phyloP scores from a whole-genome alignment of 1,139 yeast species.

The Hemisphaericaspora subhashii region DNA sequence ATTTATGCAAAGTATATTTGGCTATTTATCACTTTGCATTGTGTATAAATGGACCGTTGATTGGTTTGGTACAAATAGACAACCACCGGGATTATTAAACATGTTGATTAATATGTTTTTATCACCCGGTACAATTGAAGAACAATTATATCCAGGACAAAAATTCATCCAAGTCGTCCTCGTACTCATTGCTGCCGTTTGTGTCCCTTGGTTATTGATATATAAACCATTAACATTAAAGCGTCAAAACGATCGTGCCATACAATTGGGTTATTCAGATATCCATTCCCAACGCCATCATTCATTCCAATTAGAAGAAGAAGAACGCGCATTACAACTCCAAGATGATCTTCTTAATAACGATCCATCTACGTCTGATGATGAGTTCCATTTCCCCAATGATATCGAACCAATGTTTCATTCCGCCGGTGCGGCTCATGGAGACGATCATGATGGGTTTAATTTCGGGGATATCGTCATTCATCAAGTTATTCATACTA shows the following conservation, averaged over 20 bases:
- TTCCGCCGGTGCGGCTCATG: conserved; percentile 27
- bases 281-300: conserved; percentile 35
- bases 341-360: conserved; percentile 23
- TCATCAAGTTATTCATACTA: conserved; percentile 97
- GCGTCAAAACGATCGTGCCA: conserved; percentile 34
- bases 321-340: conserved; percentile 31
- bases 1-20: conserved; percentile 95
- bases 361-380: conserved; percentile 26
- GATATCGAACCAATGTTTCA: conserved; percentile 47
- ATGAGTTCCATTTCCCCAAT: conserved; percentile 41
- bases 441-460: conserved; percentile 51
- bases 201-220: conserved; percentile 93
- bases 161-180: conserved; percentile 72
- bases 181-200: conserved; percentile 73
- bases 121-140: conserved; percentile 88
- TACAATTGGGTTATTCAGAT: conserved; percentile 37
- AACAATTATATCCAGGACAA: conserved; percentile 82
- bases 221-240: conserved; percentile 80
- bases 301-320: conserved; percentile 34
- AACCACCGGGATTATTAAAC: conserved; percentile 91
- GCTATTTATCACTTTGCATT: conserved; percentile 80
- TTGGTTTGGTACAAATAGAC: conserved; percentile 73
- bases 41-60: conserved; percentile 94
- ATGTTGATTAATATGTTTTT: conserved; percentile 96
- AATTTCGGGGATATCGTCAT: conserved; percentile 92